Base-by-base conservation (phyloP, 1,139 yeast species). In the Eremothecium cymbalariae region DNA sequence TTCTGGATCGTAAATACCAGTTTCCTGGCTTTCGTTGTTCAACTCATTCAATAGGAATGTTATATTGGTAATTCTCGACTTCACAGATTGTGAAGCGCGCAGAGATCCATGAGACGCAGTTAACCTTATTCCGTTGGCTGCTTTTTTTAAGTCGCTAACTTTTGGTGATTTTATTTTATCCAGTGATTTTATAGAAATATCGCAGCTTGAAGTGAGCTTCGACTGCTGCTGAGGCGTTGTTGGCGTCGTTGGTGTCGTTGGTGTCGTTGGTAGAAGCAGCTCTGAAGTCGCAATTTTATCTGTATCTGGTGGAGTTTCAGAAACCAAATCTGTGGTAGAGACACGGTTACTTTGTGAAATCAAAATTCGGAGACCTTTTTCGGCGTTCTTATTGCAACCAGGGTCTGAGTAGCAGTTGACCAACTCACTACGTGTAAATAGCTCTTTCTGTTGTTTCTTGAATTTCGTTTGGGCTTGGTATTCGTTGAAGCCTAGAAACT, bases 1-100 rank as follows among this genome's bases (percentile, higher is more conserved):
- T 39, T 55, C 59, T 4, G 59, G 59, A 40, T 55, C 59, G 18
- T 41, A 41, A 21, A 57, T 49, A 25, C 43, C 51, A 14, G 45
- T 40, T 8, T 39, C 46, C 13, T 49, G 50, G 24, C 39, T 40
- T 12, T 45, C 48, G 17, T 40, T 42, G 9, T 44, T 36, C 12
- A 57, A 38, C 38, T 57, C 62, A 31, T 50, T 50, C 12, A 57
- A 40, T 25, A 57, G 43, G 34, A 57, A 57, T 5, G 62, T 55
- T 7, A 57, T 57, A 36, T 57, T 55, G 8, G 61, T 57, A 4
- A 57, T 52, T 32, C 50, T 50, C 2, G 62, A 57, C 35, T 51
- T 56, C 4, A 57, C 56, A 8, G 61, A 56, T 37, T 55, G 60
- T 3, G 61, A 48, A 2, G 59, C 60, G 15, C 45, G 42, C 14